Conservation (phyloP, 208 protist genomes). For the Acanthamoeba lugdunensis region DNA sequence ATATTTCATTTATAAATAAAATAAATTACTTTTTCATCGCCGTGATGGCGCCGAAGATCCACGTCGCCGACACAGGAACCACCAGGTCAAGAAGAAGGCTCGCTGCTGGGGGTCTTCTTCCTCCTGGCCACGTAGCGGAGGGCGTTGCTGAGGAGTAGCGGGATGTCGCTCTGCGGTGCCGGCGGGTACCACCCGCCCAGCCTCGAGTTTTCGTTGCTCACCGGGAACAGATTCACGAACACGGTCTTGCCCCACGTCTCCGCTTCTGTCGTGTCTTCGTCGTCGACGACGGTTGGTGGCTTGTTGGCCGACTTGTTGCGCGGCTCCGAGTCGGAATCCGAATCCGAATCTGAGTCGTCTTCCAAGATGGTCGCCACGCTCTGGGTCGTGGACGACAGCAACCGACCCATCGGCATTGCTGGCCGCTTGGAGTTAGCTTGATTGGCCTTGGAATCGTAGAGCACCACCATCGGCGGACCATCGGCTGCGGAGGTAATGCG, state of each 20-base stretch:
- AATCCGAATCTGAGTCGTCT: not conserved
- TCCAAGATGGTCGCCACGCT: not conserved
- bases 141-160: not conserved
- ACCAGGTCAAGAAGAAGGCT: too few relatives aligned
- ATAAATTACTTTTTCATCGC: too few relatives aligned
- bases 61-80: too few relatives aligned
- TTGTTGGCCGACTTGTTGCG: not conserved
- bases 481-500: not conserved
- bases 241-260: not conserved
- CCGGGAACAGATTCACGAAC: slow-evolving; percentile 21
- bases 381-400: not conserved
- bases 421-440: not conserved
- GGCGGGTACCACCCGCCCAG: slow-evolving; percentile 36
- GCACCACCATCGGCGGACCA: slow-evolving; percentile 14
- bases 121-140: not conserved
- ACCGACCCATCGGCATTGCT: too few relatives aligned
- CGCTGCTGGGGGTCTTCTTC: not conserved
- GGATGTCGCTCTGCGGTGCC: slow-evolving; percentile 20
- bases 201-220: not conserved
- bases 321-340: not conserved
- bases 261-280: not conserved
- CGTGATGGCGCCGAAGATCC: too few relatives aligned
- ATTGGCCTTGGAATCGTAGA: slow-evolving; percentile 25
- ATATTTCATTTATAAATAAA: too few relatives aligned
- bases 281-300: too few relatives aligned